Base-by-base conservation (phyloP, 2,329 filamentous ascomycete genomes). In the Microdochium trichocladiopsis region DNA sequence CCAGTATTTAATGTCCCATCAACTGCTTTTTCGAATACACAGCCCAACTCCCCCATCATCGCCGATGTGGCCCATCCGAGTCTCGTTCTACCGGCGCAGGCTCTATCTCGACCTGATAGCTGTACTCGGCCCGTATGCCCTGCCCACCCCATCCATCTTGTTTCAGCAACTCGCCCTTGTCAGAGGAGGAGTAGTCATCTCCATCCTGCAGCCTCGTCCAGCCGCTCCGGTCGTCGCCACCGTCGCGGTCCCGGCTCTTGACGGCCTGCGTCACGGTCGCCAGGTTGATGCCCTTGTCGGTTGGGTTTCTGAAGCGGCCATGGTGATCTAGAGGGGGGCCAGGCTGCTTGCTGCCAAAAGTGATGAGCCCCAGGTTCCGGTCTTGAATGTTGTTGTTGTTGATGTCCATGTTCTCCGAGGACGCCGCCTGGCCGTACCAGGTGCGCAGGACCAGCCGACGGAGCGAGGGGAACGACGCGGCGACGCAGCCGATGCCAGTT, bases 401-500 rank as follows among this genome's bases (percentile, higher is more conserved):
- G n/a, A n/a, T 45, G 47, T 31, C 28, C 28, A 14, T 9, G 14
- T 33, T 25, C n/a, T 24, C 37, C 25, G 25, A 41, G 36, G 28
- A 33, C n/a, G n/a, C n/a, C 25, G 50, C 48, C 43, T 49, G 48
- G 33, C 52, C 51, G n/a, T 51, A 51, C 28, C 28, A 33, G 47
- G 31, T 43, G 23, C 28, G 37, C 16, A 51, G 10, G 48, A 56
- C 53, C 10, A 58, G 45, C 21, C 55, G 54, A 16, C 56, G 56
- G 14, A 58, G 37, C 11, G 52, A 51, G 2, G 56, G 56, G 10
- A 57, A 48, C 21, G 56, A 58, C 8, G 51, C 52, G 2, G 55
- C 55, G 16, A 58, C 50, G 21, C 56, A 53, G 16, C 56, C 56
- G 36, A 58, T 57, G 18, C 52, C 56, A 16, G 55, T 55, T 47